Evolutionary conservation across 768 basidiomycete genomes (phyloP), one percentile per base, ranked within the genome.

Genomic region (Pulveroboletus sp.): DNA sequence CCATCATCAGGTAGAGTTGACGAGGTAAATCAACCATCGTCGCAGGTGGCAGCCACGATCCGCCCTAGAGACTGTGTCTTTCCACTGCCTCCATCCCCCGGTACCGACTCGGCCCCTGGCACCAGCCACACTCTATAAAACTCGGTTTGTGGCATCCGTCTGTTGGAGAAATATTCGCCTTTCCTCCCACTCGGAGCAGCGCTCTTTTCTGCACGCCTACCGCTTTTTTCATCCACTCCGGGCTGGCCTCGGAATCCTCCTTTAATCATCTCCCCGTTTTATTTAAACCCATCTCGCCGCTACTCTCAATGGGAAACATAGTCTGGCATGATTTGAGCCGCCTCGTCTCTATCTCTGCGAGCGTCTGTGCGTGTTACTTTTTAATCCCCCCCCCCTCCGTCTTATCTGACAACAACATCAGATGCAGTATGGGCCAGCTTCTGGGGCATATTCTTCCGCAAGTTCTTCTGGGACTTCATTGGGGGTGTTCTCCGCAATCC

Each of bases 381-480:
- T 54, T 46, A 50, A 39, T 13, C 29, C 19, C 9, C 26, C 29
- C 26, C 26, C 16, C 17, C 27, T 17, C 17, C 11, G 24, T 45
- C 54, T 50, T 24, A 47, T 51, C 57, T 55, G 50, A 56, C 49
- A 43, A 37, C 30, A 0, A 32, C 39, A 26, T 23, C 53, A 91
- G 89, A 89, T 65, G 79, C 83, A 49, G 72, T 91, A 11, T 91
- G 89, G 90, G 84, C 87, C 13, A 74, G 79, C 27, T 84, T 88
- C 70, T 94, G 80, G 71, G 93, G 83, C 16, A 66, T 93, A 13
- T 73, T 86, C 59, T 93, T 82, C 72, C 88, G 91, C 69, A 95
- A 95, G 73, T 95, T 91, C 79, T 93, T 95, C 72, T 95, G 89
- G 88, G 93, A 95, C 73, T 91, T 95, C 64, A 72, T 92, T n/a